Evolutionary conservation across 805 yeast genomes (phyloP).

Genomic region (Cyberlindnera xylosilytica): DNA sequence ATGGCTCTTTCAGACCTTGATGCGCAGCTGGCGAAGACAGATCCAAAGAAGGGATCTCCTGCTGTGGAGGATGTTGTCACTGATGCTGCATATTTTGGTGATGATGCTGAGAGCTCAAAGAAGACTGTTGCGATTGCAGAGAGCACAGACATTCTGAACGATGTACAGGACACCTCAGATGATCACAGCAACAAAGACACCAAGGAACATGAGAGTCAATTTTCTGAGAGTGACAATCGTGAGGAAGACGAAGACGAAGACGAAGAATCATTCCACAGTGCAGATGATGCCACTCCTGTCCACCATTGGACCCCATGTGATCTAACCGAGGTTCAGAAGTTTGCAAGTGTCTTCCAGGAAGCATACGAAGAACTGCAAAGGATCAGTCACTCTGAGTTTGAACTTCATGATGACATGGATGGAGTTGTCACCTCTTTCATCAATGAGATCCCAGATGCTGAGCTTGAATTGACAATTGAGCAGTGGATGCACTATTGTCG

Average conservation of each 20-base stretch:
- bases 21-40: not conserved
- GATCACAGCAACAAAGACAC: no score
- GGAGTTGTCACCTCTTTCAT: slow-evolving; percentile 65
- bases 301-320: slow-evolving; percentile 6
- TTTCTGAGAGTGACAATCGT: no score
- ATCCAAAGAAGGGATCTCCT: not conserved
- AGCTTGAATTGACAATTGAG: slow-evolving; percentile 63
- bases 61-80: not conserved
- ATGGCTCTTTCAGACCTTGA: not conserved
- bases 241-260: no score
- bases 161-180: no score
- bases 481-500: slow-evolving; percentile 67
- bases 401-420: slow-evolving; percentile 58
- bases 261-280: slow-evolving; percentile 14
- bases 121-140: not conserved
- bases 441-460: slow-evolving; percentile 65
- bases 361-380: slow-evolving; percentile 27
- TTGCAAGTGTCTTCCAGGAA: slow-evolving; percentile 34
- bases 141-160: not conserved
- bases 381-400: slow-evolving; percentile 23
- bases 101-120: no score
- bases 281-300: slow-evolving; percentile 8
- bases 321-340: no score
- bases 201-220: no score
- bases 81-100: no score